A percentile compares a stretch with the other conserved stretches of the same genome.
Evolutionary conservation across 768 basidiomycete species (phyloP).

Genomic region (Termitomyces sp.): DNA sequence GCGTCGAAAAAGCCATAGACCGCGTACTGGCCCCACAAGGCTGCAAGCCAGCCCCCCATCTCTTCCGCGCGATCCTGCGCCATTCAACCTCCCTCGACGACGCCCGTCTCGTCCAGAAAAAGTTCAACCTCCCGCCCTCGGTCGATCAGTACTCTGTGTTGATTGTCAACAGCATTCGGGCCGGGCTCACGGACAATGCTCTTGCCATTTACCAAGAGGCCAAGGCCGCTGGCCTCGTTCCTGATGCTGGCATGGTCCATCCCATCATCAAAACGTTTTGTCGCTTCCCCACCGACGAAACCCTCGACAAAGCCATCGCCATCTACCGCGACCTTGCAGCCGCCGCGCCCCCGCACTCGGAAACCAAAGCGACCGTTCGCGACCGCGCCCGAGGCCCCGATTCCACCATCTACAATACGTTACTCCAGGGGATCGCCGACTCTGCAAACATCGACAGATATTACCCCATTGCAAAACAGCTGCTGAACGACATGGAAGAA

Average conservation of each 20-base stretch:
- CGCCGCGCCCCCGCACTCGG: conserved; percentile 20
- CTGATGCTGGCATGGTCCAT: conserved; percentile 45
- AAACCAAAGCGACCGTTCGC: conserved; percentile 13
- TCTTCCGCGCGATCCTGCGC: conserved; percentile 36
- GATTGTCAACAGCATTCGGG: conserved; percentile 42
- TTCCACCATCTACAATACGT: conserved; percentile 45
- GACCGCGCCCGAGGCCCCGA: conserved; percentile 40
- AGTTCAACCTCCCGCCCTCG: conserved; percentile 32
- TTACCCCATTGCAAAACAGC: conserved; percentile 35
- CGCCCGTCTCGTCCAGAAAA: conserved; percentile 34
- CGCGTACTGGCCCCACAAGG: conserved; percentile 26
- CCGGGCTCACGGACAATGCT: conserved; percentile 32
- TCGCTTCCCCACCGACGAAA: conserved; percentile 30
- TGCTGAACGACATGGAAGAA: conserved; percentile 63
- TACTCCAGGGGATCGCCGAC: conserved; percentile 43
- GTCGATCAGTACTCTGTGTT: conserved; percentile 49
- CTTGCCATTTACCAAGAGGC: conserved; percentile 45
- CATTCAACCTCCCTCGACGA: conserved; percentile 34
- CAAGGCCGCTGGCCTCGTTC: conserved; percentile 34
- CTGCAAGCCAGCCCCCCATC: conserved; percentile 19
- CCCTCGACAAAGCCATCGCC: conserved; percentile 46
- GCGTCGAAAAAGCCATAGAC: conserved; percentile 26
- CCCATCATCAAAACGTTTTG: conserved; percentile 51
- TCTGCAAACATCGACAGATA: conserved; percentile 42
- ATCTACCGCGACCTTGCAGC: conserved; percentile 44